Conservation (phyloP, 2,329 filamentous ascomycete species). For the Penicillium expansum region DNA sequence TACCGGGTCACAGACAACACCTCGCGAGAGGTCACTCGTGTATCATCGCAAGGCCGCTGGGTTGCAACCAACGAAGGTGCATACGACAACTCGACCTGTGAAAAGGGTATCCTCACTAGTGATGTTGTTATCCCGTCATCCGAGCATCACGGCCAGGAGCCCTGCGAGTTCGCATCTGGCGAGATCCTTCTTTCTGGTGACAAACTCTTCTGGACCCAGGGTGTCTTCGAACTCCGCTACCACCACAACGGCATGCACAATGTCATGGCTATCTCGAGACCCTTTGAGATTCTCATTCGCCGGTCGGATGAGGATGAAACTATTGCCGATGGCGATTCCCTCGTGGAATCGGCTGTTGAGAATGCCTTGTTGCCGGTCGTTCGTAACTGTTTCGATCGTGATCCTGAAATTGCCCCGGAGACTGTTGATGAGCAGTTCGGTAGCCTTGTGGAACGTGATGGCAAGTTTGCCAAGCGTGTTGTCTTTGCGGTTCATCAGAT, state of each 20-base stretch:
- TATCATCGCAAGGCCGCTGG: conserved; percentile 87
- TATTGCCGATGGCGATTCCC: conserved; percentile 56
- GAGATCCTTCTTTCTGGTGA: conserved; percentile 87
- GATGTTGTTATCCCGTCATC: conserved; percentile 58
- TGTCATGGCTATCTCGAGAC: conserved; percentile 89
- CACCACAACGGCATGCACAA: conserved; percentile 91
- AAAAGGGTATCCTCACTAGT: conserved; percentile 70
- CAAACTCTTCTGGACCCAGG: conserved; percentile 95
- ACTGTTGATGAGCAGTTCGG: conserved; percentile 80
- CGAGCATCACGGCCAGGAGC: conserved; percentile 45
- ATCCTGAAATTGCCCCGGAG: conserved; percentile 84
- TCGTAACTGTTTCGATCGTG: conserved; percentile 86
- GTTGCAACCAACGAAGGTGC: conserved; percentile 71
- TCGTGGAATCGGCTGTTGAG: conserved; percentile 70
- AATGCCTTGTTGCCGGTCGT: conserved; percentile 75
- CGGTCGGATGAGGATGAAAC: conserved; percentile 75
- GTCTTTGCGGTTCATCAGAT: conserved; percentile 94
- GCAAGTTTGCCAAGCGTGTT: conserved; percentile 83
- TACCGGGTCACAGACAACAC: conserved; percentile 95
- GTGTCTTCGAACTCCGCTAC: conserved; percentile 94
- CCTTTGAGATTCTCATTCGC: conserved; percentile 84
- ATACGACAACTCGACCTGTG: conserved; percentile 72
- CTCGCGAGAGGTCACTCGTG: conserved; percentile 76
- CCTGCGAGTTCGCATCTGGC: conserved; percentile 65
- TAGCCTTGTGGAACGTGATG: conserved; percentile 76